phyloP scores from a whole-genome alignment of 177 flowering plant genomes.

The Tripterygium wilfordii region DNA sequence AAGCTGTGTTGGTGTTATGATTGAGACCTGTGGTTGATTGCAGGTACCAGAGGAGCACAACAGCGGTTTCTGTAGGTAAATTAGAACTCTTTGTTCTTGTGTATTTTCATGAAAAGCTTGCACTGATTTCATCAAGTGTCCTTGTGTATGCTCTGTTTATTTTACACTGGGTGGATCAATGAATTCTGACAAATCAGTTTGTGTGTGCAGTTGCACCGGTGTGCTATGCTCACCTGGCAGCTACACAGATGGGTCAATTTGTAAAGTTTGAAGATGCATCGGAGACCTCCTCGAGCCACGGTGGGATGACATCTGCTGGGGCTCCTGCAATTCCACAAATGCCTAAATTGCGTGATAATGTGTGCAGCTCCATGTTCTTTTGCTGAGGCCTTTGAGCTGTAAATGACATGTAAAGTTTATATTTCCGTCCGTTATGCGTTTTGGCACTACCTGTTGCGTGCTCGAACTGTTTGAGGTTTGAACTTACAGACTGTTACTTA shows the following conservation, averaged over 20 bases:
- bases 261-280: slow-evolving; percentile 45
- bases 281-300: slow-evolving; percentile 46
- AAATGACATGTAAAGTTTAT: no score
- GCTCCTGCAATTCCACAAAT: slow-evolving; percentile 32
- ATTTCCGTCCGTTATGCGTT: no score
- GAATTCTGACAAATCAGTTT: not conserved
- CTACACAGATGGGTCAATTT: slow-evolving; percentile 33
- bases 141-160: not conserved
- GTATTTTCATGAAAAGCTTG: not conserved
- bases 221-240: slow-evolving; percentile 50
- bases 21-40: no score
- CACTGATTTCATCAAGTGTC: not conserved
- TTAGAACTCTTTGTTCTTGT: not conserved
- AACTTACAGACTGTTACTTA: no score
- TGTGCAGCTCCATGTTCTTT: slow-evolving; percentile 44
- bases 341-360: slow-evolving; percentile 30
- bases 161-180: no score
- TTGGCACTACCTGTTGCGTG: no score
- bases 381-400: slow-evolving; percentile 18
- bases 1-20: no score
- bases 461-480: no score
- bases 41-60: slow-evolving; percentile 86
- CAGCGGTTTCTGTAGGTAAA: slow-evolving; percentile 79
- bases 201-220: slow-evolving; percentile 37
- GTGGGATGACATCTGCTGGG: slow-evolving; percentile 29